Evolutionary conservation across 1,139 yeast species (phyloP).

Genomic region (Yamadazyma oceani): DNA sequence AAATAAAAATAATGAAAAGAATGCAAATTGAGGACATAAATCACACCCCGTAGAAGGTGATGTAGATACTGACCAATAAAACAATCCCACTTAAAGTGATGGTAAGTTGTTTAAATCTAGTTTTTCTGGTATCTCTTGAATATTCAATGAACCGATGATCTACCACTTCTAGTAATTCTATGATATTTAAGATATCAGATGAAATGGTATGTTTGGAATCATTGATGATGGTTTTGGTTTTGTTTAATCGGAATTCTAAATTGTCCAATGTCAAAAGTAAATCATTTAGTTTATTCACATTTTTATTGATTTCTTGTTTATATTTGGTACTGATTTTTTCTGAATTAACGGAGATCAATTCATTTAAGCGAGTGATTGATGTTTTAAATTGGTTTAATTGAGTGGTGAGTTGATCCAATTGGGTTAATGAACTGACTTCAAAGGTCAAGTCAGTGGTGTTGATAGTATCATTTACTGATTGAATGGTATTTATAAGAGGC

Average conservation of each 20-base stretch:
- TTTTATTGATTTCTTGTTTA: slow-evolving; percentile 27
- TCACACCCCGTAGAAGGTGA: slow-evolving; percentile 8
- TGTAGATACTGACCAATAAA: slow-evolving; percentile 23
- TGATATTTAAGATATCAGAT: slow-evolving; percentile 28
- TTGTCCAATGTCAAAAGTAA: slow-evolving; percentile 26
- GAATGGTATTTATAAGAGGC: slow-evolving; percentile 15
- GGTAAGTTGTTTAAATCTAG: slow-evolving; percentile 30
- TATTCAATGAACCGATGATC: slow-evolving; percentile 29
- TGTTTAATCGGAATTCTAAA: slow-evolving; percentile 30
- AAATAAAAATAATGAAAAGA: too few relatives aligned
- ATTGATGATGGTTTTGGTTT: slow-evolving; percentile 25
- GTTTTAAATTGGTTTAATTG: slow-evolving; percentile 8
- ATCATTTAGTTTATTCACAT: slow-evolving; percentile 29
- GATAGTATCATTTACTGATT: slow-evolving; percentile 12
- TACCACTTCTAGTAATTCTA: slow-evolving; percentile 35
- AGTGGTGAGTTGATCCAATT: slow-evolving; percentile 10
- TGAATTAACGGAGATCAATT: slow-evolving; percentile 5
- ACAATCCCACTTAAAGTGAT: slow-evolving; percentile 22
- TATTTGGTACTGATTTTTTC: slow-evolving; percentile 20
- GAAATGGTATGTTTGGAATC: slow-evolving; percentile 28
- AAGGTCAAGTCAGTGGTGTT: slow-evolving; percentile 4
- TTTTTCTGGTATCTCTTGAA: slow-evolving; percentile 24
- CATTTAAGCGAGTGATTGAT: slow-evolving; percentile 12
- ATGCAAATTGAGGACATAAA: too few relatives aligned
- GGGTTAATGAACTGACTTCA: slow-evolving; percentile 5